These are phyloP conservation scores for Dendrobium nobile DNA, from an alignment of 106 monocot species.

Conservation along the genomic window DNA sequence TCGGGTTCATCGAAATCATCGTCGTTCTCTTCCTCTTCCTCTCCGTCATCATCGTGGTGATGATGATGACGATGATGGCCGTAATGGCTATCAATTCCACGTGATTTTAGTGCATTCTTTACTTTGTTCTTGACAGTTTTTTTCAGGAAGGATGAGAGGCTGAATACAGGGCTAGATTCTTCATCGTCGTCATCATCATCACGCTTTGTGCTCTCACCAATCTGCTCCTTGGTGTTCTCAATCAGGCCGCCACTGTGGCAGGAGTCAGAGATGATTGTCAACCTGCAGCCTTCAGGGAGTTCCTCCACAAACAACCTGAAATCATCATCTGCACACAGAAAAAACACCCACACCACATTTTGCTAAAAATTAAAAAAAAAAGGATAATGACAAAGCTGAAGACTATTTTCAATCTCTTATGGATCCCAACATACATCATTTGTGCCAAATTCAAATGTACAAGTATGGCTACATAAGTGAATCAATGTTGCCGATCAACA, in stretches of 20 bases:
- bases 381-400: background rate
- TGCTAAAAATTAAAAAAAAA: background rate
- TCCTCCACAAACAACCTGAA: slow-evolving; percentile 69
- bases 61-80: slow-evolving; percentile 11
- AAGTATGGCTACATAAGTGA: no score
- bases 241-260: slow-evolving; percentile 97
- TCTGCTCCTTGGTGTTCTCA: slow-evolving; percentile 81
- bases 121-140: slow-evolving; percentile 20
- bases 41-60: background rate
- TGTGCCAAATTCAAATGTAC: no score
- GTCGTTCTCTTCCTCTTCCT: slow-evolving; percentile 11
- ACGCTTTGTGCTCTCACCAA: slow-evolving; percentile 71
- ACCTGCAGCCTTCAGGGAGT: slow-evolving; percentile 48
- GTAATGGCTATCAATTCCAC: slow-evolving; percentile 43
- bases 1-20: background rate
- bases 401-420: no score
- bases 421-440: no score
- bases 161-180: slow-evolving; percentile 9
- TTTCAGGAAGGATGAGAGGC: slow-evolving; percentile 46
- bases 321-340: slow-evolving; percentile 64
- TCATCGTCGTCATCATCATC: slow-evolving; percentile 14
- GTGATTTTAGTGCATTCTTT: slow-evolving; percentile 39
- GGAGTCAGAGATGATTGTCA: slow-evolving; percentile 91
- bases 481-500: no score
- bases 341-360: background rate